phyloP scores from a whole-genome alignment of 1,284 basidiomycete species.

The Ceratobasidium sp. region DNA sequence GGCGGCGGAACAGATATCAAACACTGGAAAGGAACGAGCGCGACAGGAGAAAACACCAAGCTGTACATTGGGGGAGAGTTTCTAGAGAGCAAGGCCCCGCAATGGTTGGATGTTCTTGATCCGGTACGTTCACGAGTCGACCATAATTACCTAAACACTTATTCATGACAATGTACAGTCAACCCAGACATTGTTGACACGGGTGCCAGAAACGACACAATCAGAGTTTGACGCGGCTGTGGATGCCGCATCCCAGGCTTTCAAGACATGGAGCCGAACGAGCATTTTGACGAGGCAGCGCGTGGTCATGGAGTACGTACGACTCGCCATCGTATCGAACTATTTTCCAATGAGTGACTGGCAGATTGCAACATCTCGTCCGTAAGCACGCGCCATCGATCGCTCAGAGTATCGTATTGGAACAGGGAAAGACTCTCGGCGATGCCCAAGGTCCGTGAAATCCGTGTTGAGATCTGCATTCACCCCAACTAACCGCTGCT shows the following conservation, averaged over 20 bases:
- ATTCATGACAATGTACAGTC: slow-evolving; percentile 54
- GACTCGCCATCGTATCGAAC: background rate
- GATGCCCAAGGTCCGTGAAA: slow-evolving; percentile 54
- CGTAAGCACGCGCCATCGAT: slow-evolving; percentile 80
- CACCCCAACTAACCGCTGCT: slow-evolving; percentile 68
- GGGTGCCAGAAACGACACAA: slow-evolving; percentile 87
- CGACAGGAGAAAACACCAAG: slow-evolving; percentile 82
- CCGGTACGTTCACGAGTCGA: slow-evolving; percentile 64
- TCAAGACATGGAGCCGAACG: slow-evolving; percentile 87
- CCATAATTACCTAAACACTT: slow-evolving; percentile 18
- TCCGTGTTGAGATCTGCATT: slow-evolving; percentile 47
- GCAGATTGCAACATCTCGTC: slow-evolving; percentile 79
- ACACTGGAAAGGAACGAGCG: slow-evolving; percentile 87
- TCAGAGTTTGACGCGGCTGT: slow-evolving; percentile 88
- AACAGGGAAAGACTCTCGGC: slow-evolving; percentile 89
- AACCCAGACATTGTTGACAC: slow-evolving; percentile 86
- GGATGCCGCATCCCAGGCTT: slow-evolving; percentile 85
- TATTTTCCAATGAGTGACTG: background rate
- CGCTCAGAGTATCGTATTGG: slow-evolving; percentile 79
- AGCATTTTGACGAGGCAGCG: slow-evolving; percentile 88
- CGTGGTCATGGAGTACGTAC: slow-evolving; percentile 83
- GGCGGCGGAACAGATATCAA: slow-evolving; percentile 70
- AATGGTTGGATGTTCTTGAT: slow-evolving; percentile 88
- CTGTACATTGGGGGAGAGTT: slow-evolving; percentile 92
- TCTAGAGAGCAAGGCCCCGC: slow-evolving; percentile 74